Conservation (phyloP, 257 asterid genomes). For the Solanum sitiens region DNA sequence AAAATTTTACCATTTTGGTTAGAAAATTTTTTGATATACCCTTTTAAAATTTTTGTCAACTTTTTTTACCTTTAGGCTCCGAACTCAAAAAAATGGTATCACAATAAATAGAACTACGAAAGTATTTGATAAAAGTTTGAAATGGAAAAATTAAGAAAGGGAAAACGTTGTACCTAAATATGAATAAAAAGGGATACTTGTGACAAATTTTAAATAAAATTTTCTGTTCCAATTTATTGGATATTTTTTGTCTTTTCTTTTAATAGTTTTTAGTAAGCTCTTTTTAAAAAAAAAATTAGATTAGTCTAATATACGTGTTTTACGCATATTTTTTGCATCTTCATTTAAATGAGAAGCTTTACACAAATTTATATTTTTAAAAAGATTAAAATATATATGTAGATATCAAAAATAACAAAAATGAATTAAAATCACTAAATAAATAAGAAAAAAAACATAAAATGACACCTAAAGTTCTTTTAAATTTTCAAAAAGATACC, state of each 20-base stretch:
- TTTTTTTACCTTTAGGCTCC: too few relatives aligned
- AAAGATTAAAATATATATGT: not conserved
- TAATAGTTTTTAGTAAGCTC: not conserved
- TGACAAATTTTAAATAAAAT: not conserved
- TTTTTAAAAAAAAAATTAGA: not conserved
- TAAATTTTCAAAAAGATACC: too few relatives aligned
- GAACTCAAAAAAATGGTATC: too few relatives aligned
- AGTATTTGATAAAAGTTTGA: not conserved
- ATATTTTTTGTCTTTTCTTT: not conserved
- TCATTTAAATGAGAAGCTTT: not conserved
- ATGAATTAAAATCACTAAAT: not conserved
- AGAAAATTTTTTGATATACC: too few relatives aligned
- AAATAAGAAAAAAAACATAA: too few relatives aligned
- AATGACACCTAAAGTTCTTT: too few relatives aligned
- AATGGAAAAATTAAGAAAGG: not conserved
- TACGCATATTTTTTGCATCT: not conserved
- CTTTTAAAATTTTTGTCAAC: too few relatives aligned
- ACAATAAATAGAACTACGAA: too few relatives aligned
- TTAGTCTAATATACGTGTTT: not conserved
- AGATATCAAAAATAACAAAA: too few relatives aligned
- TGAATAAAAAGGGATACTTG: not conserved
- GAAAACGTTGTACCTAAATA: not conserved
- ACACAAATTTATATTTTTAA: not conserved
- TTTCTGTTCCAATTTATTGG: not conserved
- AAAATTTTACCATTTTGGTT: too few relatives aligned